phyloP scores from a whole-genome alignment of 805 yeast genomes.

The Sugiyamaella mastotermitis region DNA sequence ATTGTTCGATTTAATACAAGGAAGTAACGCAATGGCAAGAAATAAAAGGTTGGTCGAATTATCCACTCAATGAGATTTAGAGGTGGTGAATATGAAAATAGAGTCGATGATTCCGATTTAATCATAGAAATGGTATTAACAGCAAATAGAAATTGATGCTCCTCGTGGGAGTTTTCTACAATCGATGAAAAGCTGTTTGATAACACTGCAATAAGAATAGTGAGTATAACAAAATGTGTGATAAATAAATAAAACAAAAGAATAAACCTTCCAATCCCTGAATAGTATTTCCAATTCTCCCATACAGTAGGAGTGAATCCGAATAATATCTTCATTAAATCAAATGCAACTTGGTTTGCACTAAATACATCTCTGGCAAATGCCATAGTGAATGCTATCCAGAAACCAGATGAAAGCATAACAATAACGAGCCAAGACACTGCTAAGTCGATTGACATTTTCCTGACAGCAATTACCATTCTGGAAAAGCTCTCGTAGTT shows the following conservation, averaged over 20 bases:
- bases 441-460: conserved; percentile 45
- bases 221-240: conserved; percentile 48
- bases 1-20: conserved; percentile 29
- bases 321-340: conserved; percentile 46
- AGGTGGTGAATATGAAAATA: conserved; percentile 34
- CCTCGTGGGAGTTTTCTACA: conserved; percentile 32
- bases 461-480: conserved; percentile 44
- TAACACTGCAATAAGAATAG: conserved; percentile 50
- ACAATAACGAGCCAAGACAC: conserved; percentile 44
- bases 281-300: conserved; percentile 47
- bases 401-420: conserved; percentile 49
- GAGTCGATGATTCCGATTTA: conserved; percentile 31
- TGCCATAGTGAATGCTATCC: conserved; percentile 46
- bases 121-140: conserved; percentile 34
- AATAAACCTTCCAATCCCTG: conserved; percentile 41
- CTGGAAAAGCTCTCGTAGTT: conserved; percentile 47
- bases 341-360: conserved; percentile 42
- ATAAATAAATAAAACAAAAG: conserved; percentile 47
- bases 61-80: conserved; percentile 30
- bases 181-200: conserved; percentile 33
- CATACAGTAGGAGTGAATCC: conserved; percentile 59
- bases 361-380: conserved; percentile 38
- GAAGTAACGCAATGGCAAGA: conserved; percentile 28
- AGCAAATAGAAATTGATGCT: conserved; percentile 33
- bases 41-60: conserved; percentile 27